Percentiles rank a stretch among this genome's conserved stretches.
Evolutionary conservation across 352 stramenopile genomes (phyloP).

Genomic region (Globisporangium nagaii): DNA sequence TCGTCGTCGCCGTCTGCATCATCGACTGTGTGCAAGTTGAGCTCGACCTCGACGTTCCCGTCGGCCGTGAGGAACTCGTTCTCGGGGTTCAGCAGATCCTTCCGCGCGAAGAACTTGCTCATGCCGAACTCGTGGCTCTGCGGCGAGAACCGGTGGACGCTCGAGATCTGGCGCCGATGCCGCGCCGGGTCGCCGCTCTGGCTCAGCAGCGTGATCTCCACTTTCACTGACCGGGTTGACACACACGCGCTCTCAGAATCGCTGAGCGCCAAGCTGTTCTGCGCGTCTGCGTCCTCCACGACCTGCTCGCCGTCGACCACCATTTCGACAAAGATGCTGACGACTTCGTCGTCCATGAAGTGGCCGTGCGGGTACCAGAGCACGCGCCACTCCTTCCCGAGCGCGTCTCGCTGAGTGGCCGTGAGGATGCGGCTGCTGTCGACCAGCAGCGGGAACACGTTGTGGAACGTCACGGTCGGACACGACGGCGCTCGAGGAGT

Average conservation of each 20-base stretch:
- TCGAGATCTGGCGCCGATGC: slow-evolving; percentile 28
- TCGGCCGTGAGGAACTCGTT: slow-evolving; percentile 41
- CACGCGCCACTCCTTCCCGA: slow-evolving; percentile 46
- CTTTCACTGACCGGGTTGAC: slow-evolving; percentile 12
- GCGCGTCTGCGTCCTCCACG: background rate
- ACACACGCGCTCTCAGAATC: background rate
- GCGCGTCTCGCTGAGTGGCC: slow-evolving; percentile 24
- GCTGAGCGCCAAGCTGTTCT: background rate
- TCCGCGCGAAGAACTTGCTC: slow-evolving; percentile 39
- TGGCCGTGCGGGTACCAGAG: slow-evolving; percentile 57
- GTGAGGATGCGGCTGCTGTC: slow-evolving; percentile 28
- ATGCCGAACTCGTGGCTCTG: slow-evolving; percentile 54
- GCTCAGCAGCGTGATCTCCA: slow-evolving; percentile 46
- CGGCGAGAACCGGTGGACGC: slow-evolving; percentile 42
- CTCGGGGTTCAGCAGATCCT: slow-evolving; percentile 35
- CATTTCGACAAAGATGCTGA: slow-evolving; percentile 63
- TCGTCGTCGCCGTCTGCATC: slow-evolving; percentile 5
- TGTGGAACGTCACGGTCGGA: slow-evolving; percentile 22
- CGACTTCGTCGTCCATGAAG: slow-evolving; percentile 30
- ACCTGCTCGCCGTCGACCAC: slow-evolving; percentile 12
- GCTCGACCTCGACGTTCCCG: slow-evolving; percentile 41
- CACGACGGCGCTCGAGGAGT: background rate
- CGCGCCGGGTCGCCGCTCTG: slow-evolving; percentile 16
- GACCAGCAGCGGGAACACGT: slow-evolving; percentile 37
- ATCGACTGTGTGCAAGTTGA: slow-evolving; percentile 34